Evolutionary conservation across 768 basidiomycete genomes (phyloP).

Genomic region (Myochromella boudieri): DNA sequence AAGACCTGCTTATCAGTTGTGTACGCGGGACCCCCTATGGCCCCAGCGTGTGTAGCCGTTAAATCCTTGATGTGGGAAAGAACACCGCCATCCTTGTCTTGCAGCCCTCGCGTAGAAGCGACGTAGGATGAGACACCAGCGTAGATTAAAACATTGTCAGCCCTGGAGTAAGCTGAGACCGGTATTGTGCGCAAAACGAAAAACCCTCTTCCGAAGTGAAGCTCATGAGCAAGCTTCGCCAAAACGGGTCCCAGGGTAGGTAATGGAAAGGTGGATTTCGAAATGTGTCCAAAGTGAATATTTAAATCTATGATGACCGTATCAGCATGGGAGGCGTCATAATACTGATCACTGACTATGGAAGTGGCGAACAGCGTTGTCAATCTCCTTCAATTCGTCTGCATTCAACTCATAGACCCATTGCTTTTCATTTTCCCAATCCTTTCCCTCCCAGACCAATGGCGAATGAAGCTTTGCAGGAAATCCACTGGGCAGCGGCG

Average conservation of each 20-base stretch:
- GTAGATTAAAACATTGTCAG: slow-evolving; percentile 22
- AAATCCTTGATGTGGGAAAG: slow-evolving; percentile 50
- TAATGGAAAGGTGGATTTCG: slow-evolving; percentile 22
- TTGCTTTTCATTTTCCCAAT: slow-evolving; percentile 38
- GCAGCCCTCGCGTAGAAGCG: slow-evolving; percentile 18
- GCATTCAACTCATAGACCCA: slow-evolving; percentile 36
- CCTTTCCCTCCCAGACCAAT: slow-evolving; percentile 43
- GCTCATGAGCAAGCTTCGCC: slow-evolving; percentile 18
- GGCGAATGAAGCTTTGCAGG: slow-evolving; percentile 33
- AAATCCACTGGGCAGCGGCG: slow-evolving; percentile 34
- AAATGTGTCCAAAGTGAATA: slow-evolving; percentile 28
- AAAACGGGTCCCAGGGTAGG: slow-evolving; percentile 23
- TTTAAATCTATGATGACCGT: slow-evolving; percentile 20
- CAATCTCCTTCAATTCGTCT: slow-evolving; percentile 34
- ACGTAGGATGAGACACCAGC: slow-evolving; percentile 24
- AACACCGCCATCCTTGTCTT: slow-evolving; percentile 32
- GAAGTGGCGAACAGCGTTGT: slow-evolving; percentile 33
- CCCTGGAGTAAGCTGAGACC: slow-evolving; percentile 20
- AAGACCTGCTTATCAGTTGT: slow-evolving; percentile 51
- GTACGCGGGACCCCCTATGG: slow-evolving; percentile 44
- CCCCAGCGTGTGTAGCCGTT: slow-evolving; percentile 38
- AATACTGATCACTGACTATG: slow-evolving; percentile 18
- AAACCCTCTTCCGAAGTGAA: slow-evolving; percentile 24
- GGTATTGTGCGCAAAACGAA: slow-evolving; percentile 25
- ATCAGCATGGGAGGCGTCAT: too few relatives aligned